Evolutionary conservation across 345 rosid genomes (phyloP).

Genomic region (Aquilaria yunnanensis): DNA sequence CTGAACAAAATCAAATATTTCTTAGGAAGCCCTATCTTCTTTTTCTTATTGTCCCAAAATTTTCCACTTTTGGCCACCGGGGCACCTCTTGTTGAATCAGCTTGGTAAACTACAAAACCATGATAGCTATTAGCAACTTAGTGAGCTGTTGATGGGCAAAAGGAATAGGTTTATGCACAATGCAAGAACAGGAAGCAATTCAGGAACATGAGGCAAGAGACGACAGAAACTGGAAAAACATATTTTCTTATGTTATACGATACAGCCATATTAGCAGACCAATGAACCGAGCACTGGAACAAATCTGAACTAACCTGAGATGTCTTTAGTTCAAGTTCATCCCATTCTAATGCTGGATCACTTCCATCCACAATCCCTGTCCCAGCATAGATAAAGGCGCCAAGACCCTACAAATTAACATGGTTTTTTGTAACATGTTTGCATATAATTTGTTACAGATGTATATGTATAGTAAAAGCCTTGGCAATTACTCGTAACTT

Average conservation of each 20-base stretch:
- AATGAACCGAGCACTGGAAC: background rate
- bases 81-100: slow-evolving; percentile 66
- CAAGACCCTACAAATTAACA: slow-evolving; percentile 45
- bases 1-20: background rate
- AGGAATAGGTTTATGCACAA: background rate
- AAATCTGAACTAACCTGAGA: slow-evolving; percentile 51
- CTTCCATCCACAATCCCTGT: slow-evolving; percentile 89
- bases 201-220: background rate
- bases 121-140: background rate
- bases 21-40: slow-evolving; percentile 22
- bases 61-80: slow-evolving; percentile 28
- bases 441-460: too few relatives aligned
- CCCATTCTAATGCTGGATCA: slow-evolving; percentile 72
- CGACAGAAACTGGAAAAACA: background rate
- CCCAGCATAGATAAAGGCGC: slow-evolving; percentile 81
- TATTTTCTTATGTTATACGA: background rate
- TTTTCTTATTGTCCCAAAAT: slow-evolving; percentile 23
- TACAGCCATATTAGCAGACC: background rate
- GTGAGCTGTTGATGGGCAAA: too few relatives aligned
- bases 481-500: too few relatives aligned
- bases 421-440: slow-evolving; percentile 2
- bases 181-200: background rate
- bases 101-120: slow-evolving; percentile 56
- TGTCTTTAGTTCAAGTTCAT: slow-evolving; percentile 82
- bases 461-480: too few relatives aligned